A percentile compares a stretch with the other conserved stretches of the same genome.
Conservation (phyloP, 1,284 basidiomycete species). For the Neonothopanus nambi region DNA sequence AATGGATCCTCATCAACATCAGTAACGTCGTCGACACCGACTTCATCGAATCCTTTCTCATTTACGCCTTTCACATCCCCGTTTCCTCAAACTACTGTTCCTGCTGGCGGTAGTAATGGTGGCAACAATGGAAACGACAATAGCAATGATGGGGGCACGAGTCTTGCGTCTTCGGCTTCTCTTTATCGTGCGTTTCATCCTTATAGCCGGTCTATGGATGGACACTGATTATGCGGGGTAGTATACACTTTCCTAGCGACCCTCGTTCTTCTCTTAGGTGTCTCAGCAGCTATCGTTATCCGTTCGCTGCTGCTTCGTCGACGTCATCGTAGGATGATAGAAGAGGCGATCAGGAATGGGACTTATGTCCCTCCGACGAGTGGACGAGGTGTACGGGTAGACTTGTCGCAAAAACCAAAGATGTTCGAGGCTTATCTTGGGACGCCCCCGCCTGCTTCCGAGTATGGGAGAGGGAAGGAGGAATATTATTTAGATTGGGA, state of each 20-base stretch:
- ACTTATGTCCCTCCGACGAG: slow-evolving; percentile 9
- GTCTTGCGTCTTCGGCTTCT: slow-evolving; percentile 8
- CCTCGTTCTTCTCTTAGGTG: slow-evolving; percentile 12
- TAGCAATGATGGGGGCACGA: too few relatives aligned
- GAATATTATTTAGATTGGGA: neutral
- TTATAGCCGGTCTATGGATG: neutral
- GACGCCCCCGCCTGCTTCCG: neutral
- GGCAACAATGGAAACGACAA: neutral
- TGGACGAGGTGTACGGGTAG: neutral
- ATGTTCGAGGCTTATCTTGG: slow-evolving; percentile 12
- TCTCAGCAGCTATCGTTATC: slow-evolving; percentile 13
- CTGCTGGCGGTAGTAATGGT: neutral
- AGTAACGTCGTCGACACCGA: too few relatives aligned
- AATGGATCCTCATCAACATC: too few relatives aligned
- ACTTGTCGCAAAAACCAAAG: slow-evolving; percentile 9
- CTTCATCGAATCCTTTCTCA: too few relatives aligned
- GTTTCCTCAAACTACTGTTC: neutral
- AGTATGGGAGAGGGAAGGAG: slow-evolving; percentile 1
- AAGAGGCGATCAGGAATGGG: slow-evolving; percentile 15
- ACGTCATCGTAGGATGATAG: slow-evolving; percentile 13
- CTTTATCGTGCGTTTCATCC: slow-evolving; percentile 7
- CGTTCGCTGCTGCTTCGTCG: slow-evolving; percentile 11
- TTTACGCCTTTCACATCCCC: too few relatives aligned
- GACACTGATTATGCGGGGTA: neutral
- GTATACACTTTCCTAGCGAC: slow-evolving; percentile 12